These are phyloP conservation scores for Pseudopithomyces chartarum DNA, from an alignment of 2,329 filamentous ascomycete species.

Conservation along the genomic window DNA sequence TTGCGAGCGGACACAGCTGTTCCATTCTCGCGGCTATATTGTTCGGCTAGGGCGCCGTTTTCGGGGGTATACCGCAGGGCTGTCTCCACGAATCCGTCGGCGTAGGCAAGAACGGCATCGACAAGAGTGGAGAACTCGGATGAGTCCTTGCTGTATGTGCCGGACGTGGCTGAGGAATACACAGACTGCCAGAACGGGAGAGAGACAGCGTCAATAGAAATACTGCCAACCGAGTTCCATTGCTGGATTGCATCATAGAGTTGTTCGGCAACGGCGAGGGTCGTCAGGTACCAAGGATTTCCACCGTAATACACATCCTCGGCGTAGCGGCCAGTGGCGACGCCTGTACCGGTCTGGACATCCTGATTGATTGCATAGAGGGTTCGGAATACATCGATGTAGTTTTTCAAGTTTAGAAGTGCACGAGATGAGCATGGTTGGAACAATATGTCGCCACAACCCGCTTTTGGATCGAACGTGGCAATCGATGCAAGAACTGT, in stretches of 20 bases:
- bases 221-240: slow-evolving; percentile 66
- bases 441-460: slow-evolving; percentile 72
- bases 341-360: slow-evolving; percentile 59
- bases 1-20: slow-evolving; percentile 65
- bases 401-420: slow-evolving; percentile 74
- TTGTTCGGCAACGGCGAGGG: slow-evolving; percentile 76
- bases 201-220: slow-evolving; percentile 67
- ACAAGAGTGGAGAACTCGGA: slow-evolving; percentile 59
- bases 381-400: slow-evolving; percentile 73
- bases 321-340: slow-evolving; percentile 47
- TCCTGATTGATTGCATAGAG: slow-evolving; percentile 72
- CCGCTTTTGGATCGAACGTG: slow-evolving; percentile 68
- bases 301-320: slow-evolving; percentile 73
- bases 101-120: slow-evolving; percentile 65
- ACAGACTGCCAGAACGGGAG: slow-evolving; percentile 74
- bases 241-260: slow-evolving; percentile 75
- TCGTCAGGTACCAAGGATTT: slow-evolving; percentile 79
- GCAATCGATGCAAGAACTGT: slow-evolving; percentile 59
- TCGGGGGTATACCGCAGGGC: slow-evolving; percentile 54
- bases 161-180: slow-evolving; percentile 60
- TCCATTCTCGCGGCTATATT: slow-evolving; percentile 60
- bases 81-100: slow-evolving; percentile 58
- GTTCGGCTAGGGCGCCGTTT: slow-evolving; percentile 68
- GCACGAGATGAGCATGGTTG: slow-evolving; percentile 69
- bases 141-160: slow-evolving; percentile 67